These are phyloP conservation scores for Cucurbita ficifolia DNA, from an alignment of 306 rosid species.

Conservation along the genomic window DNA sequence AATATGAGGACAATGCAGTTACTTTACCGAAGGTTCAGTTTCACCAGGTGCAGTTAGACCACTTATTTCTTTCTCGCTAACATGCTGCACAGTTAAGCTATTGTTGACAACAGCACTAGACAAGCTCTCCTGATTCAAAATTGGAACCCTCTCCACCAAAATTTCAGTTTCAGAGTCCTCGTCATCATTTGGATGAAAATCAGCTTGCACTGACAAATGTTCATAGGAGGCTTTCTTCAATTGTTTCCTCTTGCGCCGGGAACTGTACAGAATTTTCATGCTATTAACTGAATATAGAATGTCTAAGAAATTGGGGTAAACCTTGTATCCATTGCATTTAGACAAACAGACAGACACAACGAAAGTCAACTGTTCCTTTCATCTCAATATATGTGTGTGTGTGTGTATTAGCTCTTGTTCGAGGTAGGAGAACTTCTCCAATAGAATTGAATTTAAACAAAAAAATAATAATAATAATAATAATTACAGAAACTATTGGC, in stretches of 20 bases:
- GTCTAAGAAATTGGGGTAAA: neutral
- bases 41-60: constrained; percentile 16
- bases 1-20: neutral
- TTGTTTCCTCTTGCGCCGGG: constrained; percentile 39
- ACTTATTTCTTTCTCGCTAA: constrained; percentile 15
- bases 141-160: constrained; percentile 12
- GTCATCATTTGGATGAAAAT: constrained; percentile 25
- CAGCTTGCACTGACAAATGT: constrained; percentile 24
- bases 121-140: constrained; percentile 19
- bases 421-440: neutral
- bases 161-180: constrained; percentile 25
- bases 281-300: neutral
- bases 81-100: constrained; percentile 8
- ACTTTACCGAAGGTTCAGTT: constrained; percentile 29
- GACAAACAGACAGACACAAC: neutral
- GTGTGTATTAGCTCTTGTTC: neutral
- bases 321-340: neutral
- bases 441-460: neutral
- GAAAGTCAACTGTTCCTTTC: neutral
- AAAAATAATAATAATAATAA: too few species aligned
- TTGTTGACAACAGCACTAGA: constrained; percentile 12
- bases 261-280: constrained; percentile 24
- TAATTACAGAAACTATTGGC: neutral
- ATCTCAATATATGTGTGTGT: neutral
- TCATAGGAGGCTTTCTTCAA: constrained; percentile 38